Percentiles rank a stretch among this genome's conserved stretches.
phyloP scores from a whole-genome alignment of 768 basidiomycete species.

The Macrolepiota dolichaula region DNA sequence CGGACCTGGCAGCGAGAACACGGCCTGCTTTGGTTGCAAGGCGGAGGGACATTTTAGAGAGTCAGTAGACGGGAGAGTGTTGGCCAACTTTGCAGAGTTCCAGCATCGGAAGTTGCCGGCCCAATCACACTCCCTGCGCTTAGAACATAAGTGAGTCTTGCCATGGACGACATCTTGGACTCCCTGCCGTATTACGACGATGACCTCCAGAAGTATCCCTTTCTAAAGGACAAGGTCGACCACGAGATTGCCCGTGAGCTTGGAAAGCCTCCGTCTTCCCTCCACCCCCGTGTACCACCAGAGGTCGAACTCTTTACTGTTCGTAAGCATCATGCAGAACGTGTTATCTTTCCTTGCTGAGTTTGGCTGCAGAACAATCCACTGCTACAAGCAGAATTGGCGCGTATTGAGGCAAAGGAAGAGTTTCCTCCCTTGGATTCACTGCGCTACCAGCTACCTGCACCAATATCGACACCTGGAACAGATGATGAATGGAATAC shows the following conservation, averaged over 20 bases:
- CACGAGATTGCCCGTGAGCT: slow-evolving; percentile 68
- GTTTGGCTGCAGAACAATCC: slow-evolving; percentile 52
- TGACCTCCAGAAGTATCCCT: slow-evolving; percentile 75
- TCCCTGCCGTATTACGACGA: slow-evolving; percentile 95
- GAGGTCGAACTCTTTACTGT: slow-evolving; percentile 66
- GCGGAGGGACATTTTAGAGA: slow-evolving; percentile 32
- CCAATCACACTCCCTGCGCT: slow-evolving; percentile 13
- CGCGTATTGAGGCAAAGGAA: slow-evolving; percentile 67
- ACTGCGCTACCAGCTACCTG: slow-evolving; percentile 70
- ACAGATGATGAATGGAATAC: slow-evolving; percentile 76
- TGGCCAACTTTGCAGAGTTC: slow-evolving; percentile 1
- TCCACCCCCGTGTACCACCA: slow-evolving; percentile 74
- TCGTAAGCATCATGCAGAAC: slow-evolving; percentile 33
- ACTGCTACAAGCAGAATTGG: slow-evolving; percentile 67
- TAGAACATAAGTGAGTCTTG: neutral
- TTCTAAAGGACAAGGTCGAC: slow-evolving; percentile 72
- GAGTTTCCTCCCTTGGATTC: slow-evolving; percentile 68
- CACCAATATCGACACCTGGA: slow-evolving; percentile 55
- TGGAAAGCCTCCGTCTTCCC: slow-evolving; percentile 50
- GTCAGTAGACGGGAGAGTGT: slow-evolving; percentile 14
- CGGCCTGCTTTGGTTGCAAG: slow-evolving; percentile 40
- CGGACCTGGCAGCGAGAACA: slow-evolving; percentile 36
- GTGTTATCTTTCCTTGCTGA: slow-evolving; percentile 1
- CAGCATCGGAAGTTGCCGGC: slow-evolving; percentile 33
- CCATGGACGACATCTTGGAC: slow-evolving; percentile 55